Evolutionary conservation across 345 rosid species (phyloP).

Genomic region (Lenwebbia sp.): DNA sequence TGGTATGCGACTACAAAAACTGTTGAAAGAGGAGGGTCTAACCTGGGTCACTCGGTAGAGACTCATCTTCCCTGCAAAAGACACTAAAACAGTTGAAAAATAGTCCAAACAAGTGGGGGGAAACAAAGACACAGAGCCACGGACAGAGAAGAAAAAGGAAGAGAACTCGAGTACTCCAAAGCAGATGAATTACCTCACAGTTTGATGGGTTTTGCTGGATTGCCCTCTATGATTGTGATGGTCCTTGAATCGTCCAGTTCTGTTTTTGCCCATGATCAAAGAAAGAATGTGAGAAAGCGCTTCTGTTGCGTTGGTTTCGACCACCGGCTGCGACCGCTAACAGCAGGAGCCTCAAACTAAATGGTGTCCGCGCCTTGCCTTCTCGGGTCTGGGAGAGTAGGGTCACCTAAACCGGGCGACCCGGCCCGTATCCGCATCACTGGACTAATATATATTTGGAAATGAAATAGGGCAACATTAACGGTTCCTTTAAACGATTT

Average conservation of each 20-base stretch:
- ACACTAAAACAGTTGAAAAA: background rate
- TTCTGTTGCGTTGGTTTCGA: background rate
- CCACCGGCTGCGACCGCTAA: background rate
- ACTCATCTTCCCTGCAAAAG: conserved; percentile 47
- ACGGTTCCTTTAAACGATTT: no score
- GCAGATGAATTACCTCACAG: conserved; percentile 12
- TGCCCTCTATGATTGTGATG: conserved; percentile 28
- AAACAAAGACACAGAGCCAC: background rate
- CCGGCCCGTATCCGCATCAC: background rate
- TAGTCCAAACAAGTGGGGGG: background rate
- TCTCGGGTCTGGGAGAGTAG: background rate
- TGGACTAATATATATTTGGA: background rate
- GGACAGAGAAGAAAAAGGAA: background rate
- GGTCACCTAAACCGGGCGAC: background rate
- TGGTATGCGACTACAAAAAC: background rate
- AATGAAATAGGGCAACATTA: background rate
- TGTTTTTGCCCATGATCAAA: conserved; percentile 36
- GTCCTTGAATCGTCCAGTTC: conserved; percentile 32
- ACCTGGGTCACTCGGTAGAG: conserved; percentile 49
- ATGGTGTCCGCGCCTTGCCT: background rate
- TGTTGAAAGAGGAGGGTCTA: background rate
- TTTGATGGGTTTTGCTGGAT: conserved; percentile 30
- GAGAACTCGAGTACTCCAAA: background rate
- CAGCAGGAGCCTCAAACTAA: background rate
- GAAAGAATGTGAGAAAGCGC: background rate